A percentile compares a stretch with the other conserved stretches of the same genome.
phyloP scores from a whole-genome alignment of 2,329 filamentous ascomycete genomes.

The Epichloe scottii region DNA sequence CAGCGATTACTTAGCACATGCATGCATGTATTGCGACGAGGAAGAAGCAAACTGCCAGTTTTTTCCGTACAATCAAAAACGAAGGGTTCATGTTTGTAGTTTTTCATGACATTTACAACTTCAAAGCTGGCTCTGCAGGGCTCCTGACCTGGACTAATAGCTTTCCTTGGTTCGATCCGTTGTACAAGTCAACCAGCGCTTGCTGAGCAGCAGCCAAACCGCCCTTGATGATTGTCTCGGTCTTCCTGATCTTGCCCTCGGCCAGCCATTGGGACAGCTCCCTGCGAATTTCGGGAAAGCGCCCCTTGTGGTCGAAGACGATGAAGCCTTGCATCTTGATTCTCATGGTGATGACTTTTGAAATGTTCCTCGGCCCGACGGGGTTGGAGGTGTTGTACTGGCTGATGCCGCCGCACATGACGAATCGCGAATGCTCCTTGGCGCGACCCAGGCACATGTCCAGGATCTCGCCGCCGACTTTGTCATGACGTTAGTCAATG shows the following conservation, averaged over 20 bases:
- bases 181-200: constrained; percentile 51
- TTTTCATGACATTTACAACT: constrained; percentile 8
- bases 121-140: constrained; percentile 8
- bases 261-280: constrained; percentile 55
- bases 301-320: constrained; percentile 51
- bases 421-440: constrained; percentile 49
- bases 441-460: constrained; percentile 53
- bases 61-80: too few species aligned
- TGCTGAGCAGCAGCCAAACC: constrained; percentile 52
- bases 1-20: too few species aligned
- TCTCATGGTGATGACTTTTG: constrained; percentile 39
- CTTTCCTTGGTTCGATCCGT: constrained; percentile 59
- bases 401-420: constrained; percentile 60
- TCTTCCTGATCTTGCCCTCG: constrained; percentile 59
- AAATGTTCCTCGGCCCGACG: constrained; percentile 43
- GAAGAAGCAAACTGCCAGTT: too few species aligned
- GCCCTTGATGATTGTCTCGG: constrained; percentile 59
- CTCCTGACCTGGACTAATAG: constrained; percentile 42
- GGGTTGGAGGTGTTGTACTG: constrained; percentile 50
- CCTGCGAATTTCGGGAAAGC: constrained; percentile 44
- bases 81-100: too few species aligned
- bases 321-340: constrained; percentile 61
- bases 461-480: constrained; percentile 57
- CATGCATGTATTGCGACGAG: too few species aligned
- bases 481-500: constrained; percentile 2